Base-by-base conservation (phyloP, 2,329 filamentous ascomycete species). In the Didymella segeticola region DNA sequence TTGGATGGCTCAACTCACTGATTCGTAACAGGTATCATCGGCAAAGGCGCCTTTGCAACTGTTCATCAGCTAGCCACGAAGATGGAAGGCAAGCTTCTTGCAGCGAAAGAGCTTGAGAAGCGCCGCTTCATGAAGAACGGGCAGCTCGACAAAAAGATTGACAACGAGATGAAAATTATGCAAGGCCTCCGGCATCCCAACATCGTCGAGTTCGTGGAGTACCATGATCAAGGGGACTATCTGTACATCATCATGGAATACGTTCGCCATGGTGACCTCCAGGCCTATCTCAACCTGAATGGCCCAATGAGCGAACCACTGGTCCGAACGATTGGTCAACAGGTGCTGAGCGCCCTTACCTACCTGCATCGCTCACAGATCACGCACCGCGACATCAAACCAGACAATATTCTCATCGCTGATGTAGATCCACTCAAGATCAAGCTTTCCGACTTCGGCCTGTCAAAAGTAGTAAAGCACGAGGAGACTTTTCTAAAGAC, bases 141-240 rank as follows among this genome's bases (percentile, higher is more conserved):
- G 2, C 82, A 93, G 17, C 76, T 96, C 19, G 92, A 96, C 67
- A 88, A 92, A 62, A 96, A 96, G 73, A 89, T 98, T 12, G 91
- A 97, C 70, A 97, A 96, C 66, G 95, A 99, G 77, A 93, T 99
- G 88, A 89, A 86, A 61, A 98, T 99, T 65, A 98, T 99, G 91
- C 86, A 89, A 67, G 84, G 82, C 47, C 83, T 98, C 45, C 81
- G 87, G 47, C 95, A 99, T 78, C 84, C 86, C 2, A 93, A 98
- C 66, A 93, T 99, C 64, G 93, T 99, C 34, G 86, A 90, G 60
- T 99, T 95, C 69, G 86, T 96, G 49, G 92, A 96, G 65, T 90
- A 95, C 68, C 84, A 95, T 62, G 92, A 96, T 61, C 88, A 90
- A 79, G 85, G 87, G 37, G 82, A 90, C 31, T 82, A 92, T 70